Evolutionary conservation across 306 rosid genomes (phyloP).

Genomic region (Begonia peltatifolia): DNA sequence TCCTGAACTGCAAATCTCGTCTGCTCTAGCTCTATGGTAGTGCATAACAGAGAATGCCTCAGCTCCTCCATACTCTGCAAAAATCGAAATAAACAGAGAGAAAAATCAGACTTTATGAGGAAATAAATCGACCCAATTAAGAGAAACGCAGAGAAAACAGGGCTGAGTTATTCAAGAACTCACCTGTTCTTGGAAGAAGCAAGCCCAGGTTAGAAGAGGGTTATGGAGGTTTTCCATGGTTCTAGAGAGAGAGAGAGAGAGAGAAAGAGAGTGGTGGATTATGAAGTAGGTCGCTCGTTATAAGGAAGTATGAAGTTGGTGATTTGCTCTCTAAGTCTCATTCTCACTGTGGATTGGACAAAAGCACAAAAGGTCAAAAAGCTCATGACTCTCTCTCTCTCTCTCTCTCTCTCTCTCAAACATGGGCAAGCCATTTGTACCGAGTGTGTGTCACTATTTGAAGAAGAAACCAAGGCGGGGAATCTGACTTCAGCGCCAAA

Average conservation of each 20-base stretch:
- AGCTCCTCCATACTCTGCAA: conserved; percentile 66
- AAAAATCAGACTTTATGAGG: no score
- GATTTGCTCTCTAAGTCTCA: no score
- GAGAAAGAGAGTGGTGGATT: no score
- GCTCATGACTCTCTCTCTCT: neutral
- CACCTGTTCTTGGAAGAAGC: conserved; percentile 75
- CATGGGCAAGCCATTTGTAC: conserved; percentile 9
- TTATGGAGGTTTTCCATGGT: conserved; percentile 48
- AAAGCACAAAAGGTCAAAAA: no score
- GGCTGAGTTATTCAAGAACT: neutral
- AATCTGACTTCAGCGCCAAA: conserved; percentile 21
- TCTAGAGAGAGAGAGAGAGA: neutral
- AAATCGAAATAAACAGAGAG: no score
- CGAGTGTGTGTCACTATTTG: neutral
- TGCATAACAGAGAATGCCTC: conserved; percentile 40
- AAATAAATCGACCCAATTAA: no score
- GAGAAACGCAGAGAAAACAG: no score
- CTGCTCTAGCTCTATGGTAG: conserved; percentile 72
- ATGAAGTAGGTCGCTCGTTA: no score
- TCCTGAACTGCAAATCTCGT: conserved; percentile 50
- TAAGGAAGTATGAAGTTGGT: no score
- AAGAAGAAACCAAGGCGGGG: conserved; percentile 12
- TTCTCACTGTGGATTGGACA: no score
- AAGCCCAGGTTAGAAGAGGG: conserved; percentile 52
- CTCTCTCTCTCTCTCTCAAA: neutral